Evolutionary conservation across 805 yeast species (phyloP).

Genomic region (Isabelozyma heimii): DNA sequence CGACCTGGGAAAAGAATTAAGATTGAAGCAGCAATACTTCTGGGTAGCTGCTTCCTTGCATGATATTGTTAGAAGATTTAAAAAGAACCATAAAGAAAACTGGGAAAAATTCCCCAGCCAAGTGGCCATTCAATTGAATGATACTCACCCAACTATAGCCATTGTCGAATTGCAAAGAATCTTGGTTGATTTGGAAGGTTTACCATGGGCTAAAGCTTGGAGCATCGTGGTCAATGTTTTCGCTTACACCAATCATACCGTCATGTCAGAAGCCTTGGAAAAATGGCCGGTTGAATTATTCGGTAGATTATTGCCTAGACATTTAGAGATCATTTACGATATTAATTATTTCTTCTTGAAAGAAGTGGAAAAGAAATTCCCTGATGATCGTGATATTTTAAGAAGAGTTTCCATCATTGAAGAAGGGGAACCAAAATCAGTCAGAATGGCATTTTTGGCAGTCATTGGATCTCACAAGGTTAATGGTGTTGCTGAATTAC

Average conservation of each 20-base stretch:
- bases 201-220: conserved; percentile 87
- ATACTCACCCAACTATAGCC: conserved; percentile 92
- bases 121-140: conserved; percentile 90
- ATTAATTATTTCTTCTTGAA: conserved; percentile 79
- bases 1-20: conserved; percentile 83
- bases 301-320: conserved; percentile 82
- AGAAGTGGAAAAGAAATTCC: conserved; percentile 71
- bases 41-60: conserved; percentile 95
- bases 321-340: conserved; percentile 84
- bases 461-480: conserved; percentile 90
- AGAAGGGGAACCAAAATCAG: conserved; percentile 75
- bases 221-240: conserved; percentile 72
- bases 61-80: conserved; percentile 86
- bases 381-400: conserved; percentile 65
- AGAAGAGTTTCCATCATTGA: conserved; percentile 79
- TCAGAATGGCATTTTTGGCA: conserved; percentile 90
- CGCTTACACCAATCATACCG: conserved; percentile 94
- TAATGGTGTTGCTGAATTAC: conserved; percentile 94
- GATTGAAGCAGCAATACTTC: conserved; percentile 93
- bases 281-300: conserved; percentile 90
- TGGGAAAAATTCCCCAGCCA: conserved; percentile 84
- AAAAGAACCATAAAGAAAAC: conserved; percentile 64
- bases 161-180: conserved; percentile 86
- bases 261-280: conserved; percentile 91
- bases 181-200: conserved; percentile 76